Base-by-base conservation (phyloP, 495 filamentous ascomycete species). In the Tuber brumale region DNA sequence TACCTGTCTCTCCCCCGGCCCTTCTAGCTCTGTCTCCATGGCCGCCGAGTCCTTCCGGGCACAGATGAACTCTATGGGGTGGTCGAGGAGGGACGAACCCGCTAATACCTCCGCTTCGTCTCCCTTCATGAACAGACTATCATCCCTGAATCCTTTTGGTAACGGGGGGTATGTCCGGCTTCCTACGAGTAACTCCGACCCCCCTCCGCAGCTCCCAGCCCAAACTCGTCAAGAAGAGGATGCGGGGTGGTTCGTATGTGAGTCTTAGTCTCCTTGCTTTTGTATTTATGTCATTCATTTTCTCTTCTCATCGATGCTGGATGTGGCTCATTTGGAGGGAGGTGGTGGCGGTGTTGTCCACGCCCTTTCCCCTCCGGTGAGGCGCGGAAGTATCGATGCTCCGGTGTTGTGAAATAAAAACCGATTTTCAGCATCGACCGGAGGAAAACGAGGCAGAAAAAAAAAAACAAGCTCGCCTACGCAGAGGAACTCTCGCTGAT, bases 201-300 rank as follows among this genome's bases (percentile, higher is more conserved):
- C 93, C 45, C 95, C 94, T 69, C 93, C 95, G 76, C 94, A 94
- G 51, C 86, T 97, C 41, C 95, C 95, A 57, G 94, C 95, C 74
- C 87, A 93, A 74, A 93, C 80, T 82, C 89, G 95, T 79, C 89
- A 94, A 75, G 94, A 97, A 78, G 95, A 98, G 85, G 95, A 99
- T 79, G 95, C 97, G 84, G 92, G 90, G 71, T 97, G 92, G 89
- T 94, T 99, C 89, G 92, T 92, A 76, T 87, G 95, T 99, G 90
- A 95, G 95, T 96, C 85, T 85, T 81, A 74, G 16, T 79, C 83
- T 76, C 78, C 77, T 77, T 74, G 84, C 78, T 81, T 79, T 80
- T 77, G 74, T 76, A 61, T 75, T 69, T 43, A 74, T 73, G 48
- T 39, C 66, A 43, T 71, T 23, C 37, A 42, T 72, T 75, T 2